Evolutionary conservation across 2,329 filamentous ascomycete species (phyloP), one percentile per base, ranked within the genome.

Genomic region (Sporothrix pseudoabietina): DNA sequence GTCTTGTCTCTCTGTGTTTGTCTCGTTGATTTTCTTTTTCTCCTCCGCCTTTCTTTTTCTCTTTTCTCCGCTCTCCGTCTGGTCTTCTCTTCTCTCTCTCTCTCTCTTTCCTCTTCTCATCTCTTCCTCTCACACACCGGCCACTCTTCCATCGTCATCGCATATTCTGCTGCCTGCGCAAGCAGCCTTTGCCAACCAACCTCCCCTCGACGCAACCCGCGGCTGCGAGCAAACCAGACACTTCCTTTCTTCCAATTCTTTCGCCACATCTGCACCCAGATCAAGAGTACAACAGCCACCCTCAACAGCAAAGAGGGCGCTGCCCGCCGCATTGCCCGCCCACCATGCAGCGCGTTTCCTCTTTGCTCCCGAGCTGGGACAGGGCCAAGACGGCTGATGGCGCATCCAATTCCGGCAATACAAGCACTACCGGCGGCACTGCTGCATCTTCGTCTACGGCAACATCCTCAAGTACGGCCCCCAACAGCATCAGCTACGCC

Each of bases 281-380:
- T n/a, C 26, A 8, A 52, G 19, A 49, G 16, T 26, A 26, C 26
- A 30, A 26, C 41, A 49, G 41, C 49, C 49, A 22, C 19, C 22
- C 7, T 9, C 30, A 52, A 44, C 39, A 59, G 70, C 63, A 47
- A 54, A 61, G 70, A 70, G 73, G 63, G 22, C 55, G 70, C 55
- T 26, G 16, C 57, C 44, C 66, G 47, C 57, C 65, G 54, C 71
- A 22, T 68, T 71, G 44, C 22, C 63, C 55, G 61, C 35, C 59
- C 71, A 52, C 77, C 77, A 84, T 85, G 84, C 83, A 85, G 80
- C 83, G 84, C 75, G 82, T 85, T 77, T 84, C 84, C 75, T 80
- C 82, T 70, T 79, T 85, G 75, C 82, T 85, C 79, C 82, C 83
- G 32, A 78, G 79, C 74, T 81, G 81, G 80, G 80, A 82, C 73